phyloP scores from a whole-genome alignment of 2,329 filamentous ascomycete genomes.

The Lanzia echinophila region DNA sequence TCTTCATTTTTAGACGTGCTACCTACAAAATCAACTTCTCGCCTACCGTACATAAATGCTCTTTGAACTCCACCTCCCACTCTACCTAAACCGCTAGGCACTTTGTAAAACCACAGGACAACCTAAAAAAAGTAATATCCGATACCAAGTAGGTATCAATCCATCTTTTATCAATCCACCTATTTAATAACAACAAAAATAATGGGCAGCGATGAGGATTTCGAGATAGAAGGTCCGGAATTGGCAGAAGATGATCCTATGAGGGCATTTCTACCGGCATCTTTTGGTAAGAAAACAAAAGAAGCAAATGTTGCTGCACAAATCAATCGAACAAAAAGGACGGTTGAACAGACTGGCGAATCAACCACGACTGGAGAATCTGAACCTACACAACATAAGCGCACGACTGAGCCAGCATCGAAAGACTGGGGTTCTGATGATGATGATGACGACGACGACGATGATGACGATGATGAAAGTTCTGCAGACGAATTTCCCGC shows the following conservation, averaged over 20 bases:
- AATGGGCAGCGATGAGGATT: constrained; percentile 57
- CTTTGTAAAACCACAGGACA: too few relatives aligned
- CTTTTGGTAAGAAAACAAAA: constrained; percentile 78
- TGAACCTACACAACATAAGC: constrained; percentile 23
- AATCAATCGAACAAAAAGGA: constrained; percentile 70
- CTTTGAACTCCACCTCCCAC: neutral
- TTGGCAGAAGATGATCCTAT: constrained; percentile 61
- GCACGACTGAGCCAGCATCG: constrained; percentile 25
- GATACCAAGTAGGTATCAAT: too few relatives aligned
- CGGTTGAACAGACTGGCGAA: constrained; percentile 31
- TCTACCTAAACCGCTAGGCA: too few relatives aligned
- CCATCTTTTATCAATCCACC: too few relatives aligned
- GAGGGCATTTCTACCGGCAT: constrained; percentile 69
- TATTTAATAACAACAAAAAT: neutral
- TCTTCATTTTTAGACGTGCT: neutral
- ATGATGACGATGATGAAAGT: constrained; percentile 51
- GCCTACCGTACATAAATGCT: neutral
- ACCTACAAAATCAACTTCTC: neutral
- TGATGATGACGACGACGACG: constrained; percentile 42
- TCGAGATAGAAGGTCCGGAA: constrained; percentile 48
- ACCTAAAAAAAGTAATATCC: too few relatives aligned
- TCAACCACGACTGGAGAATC: constrained; percentile 21
- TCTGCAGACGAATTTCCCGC: constrained; percentile 76
- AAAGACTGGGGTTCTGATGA: constrained; percentile 36
- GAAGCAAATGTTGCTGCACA: constrained; percentile 71